Evolutionary conservation across 2,329 filamentous ascomycete species (phyloP).

Genomic region (Hyphodiscus sp.): DNA sequence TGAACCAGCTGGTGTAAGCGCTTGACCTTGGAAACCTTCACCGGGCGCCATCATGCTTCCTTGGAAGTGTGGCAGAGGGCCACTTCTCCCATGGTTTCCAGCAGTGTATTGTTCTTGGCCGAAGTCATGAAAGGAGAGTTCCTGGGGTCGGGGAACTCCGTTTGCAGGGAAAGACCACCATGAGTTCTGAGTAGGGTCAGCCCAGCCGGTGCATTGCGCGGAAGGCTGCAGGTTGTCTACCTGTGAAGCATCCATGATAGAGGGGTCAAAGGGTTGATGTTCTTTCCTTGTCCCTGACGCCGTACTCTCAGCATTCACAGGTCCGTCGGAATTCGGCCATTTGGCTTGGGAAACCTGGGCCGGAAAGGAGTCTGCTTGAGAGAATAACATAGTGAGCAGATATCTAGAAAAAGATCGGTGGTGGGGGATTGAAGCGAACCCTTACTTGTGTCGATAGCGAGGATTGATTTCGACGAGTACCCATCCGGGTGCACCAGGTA

Average conservation of each 20-base stretch:
- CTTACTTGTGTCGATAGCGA: background rate
- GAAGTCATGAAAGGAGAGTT: background rate
- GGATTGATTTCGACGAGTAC: background rate
- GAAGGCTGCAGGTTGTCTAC: background rate
- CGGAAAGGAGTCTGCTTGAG: background rate
- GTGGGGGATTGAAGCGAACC: background rate
- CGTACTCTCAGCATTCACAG: background rate
- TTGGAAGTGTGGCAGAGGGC: background rate
- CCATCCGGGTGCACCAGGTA: slow-evolving; percentile 1
- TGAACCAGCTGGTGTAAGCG: background rate
- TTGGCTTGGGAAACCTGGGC: background rate
- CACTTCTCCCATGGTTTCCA: background rate
- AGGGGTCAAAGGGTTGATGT: background rate
- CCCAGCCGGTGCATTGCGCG: background rate
- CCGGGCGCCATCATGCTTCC: background rate
- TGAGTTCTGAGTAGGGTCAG: background rate
- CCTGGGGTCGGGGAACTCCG: background rate
- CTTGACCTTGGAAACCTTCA: background rate
- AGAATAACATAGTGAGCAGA: background rate
- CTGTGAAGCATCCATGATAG: background rate
- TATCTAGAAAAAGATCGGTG: background rate
- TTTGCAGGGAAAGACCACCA: background rate
- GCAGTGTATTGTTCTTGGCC: background rate
- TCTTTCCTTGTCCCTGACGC: background rate
- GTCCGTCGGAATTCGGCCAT: background rate